These are phyloP conservation scores for Amaranthus hypochondriacus DNA, from an alignment of 148 eudicot genomes.

Conservation along the genomic window DNA sequence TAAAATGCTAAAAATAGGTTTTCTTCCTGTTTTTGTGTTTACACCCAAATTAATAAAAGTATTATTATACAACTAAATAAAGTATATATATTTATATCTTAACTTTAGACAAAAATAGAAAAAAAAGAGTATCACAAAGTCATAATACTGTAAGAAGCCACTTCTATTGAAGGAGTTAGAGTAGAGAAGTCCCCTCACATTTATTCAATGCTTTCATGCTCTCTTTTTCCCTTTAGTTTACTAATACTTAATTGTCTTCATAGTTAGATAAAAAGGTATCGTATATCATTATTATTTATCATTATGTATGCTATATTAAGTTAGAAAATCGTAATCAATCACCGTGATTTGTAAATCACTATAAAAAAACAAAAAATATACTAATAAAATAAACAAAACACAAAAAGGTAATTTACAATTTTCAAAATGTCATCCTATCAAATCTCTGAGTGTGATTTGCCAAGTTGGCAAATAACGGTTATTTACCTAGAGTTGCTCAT, in stretches of 20 bases:
- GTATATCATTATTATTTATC: constrained; percentile 6
- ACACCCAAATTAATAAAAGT: neutral
- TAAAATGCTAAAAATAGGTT: constrained; percentile 21
- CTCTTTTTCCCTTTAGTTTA: neutral
- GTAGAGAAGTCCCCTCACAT: constrained; percentile 13
- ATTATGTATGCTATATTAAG: neutral
- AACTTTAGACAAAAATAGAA: constrained; percentile 15
- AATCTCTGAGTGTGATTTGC: too few species aligned
- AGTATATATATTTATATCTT: neutral
- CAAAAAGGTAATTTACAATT: too few species aligned
- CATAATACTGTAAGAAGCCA: constrained; percentile 19
- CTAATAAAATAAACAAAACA: too few species aligned
- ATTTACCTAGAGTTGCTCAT: too few species aligned
- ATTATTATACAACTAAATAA: too few species aligned
- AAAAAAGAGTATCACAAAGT: constrained; percentile 17
- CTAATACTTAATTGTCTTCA: constrained; percentile 6
- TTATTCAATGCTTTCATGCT: constrained; percentile 8
- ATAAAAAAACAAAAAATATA: too few species aligned
- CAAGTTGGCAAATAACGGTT: too few species aligned
- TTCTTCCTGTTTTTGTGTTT: constrained; percentile 19
- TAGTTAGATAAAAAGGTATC: neutral
- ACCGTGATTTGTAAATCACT: too few species aligned
- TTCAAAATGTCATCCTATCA: too few species aligned
- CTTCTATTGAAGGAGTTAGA: constrained; percentile 25
- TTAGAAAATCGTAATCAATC: too few species aligned